Evolutionary conservation across 176 grass and related monocot genomes (phyloP), one percentile per base, ranked within the genome.

Genomic region (Lolium multiflorum): DNA sequence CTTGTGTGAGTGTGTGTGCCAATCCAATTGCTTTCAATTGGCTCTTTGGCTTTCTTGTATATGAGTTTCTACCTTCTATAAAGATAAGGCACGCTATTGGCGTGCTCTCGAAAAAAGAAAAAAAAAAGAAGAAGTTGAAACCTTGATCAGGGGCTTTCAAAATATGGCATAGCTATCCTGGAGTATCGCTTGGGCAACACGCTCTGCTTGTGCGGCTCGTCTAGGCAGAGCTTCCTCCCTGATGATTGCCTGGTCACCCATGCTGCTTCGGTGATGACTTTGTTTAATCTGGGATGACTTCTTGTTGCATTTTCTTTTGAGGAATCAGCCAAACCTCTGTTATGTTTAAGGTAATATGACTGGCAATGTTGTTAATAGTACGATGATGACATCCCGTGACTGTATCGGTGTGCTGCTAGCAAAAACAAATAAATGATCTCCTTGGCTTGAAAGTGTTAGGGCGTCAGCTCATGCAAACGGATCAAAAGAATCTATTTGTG

Each of bases 271-370:
- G 21, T 74, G 46, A 74, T 28, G 46, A 22, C 18, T 70, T 38
- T 71, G 67, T 68, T 68, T 39, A 68, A n/a, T 71, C 43, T 38
- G 16, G 66, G 65, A 69, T 69, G 37, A 43, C 71, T 14, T 52
- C 22, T 11, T 76, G 22, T 75, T 75, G 47, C 48, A 31, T 22
- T 0, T 51, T 52, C 5, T 52, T 17, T 52, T 5, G 48, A 10
- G 48, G 7, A 31, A 31, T 52, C 22, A 17, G 3, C 70, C 41
- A 48, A 3, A 47, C 70, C 21, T 25, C 7, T 25, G 13, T 74
- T 50, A 9, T 21, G 31, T 24, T 5, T 62, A 13, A 62, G 62
- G 25, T 15, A 31, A 65, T 12, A 65, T 65, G 62, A 15, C 12
- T 9, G 31, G 6, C 3, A 38, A 67, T 38, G 61, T 5, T 28